These are phyloP conservation scores for Liriodendron chinense DNA, from an alignment of 164 flowering plant genomes.

Conservation along the genomic window DNA sequence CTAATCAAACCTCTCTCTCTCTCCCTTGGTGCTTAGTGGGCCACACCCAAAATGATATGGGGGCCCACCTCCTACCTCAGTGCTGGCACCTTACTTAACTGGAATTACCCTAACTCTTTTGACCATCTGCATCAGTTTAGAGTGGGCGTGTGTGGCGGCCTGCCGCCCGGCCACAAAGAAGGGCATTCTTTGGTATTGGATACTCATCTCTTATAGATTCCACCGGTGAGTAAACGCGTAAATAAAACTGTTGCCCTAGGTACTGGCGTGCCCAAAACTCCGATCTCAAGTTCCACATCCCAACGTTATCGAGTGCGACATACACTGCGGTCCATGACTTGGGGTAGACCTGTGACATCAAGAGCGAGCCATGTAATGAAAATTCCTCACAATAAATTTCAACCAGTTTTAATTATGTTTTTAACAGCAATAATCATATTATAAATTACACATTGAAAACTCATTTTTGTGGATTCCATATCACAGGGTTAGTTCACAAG, in stretches of 20 bases:
- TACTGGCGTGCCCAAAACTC: slow-evolving; percentile 78
- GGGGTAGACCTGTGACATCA: slow-evolving; percentile 73
- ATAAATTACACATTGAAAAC: no score
- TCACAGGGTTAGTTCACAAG: no score
- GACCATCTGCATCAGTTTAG: not conserved
- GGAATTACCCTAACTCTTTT: not conserved
- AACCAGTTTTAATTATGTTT: no score
- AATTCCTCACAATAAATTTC: no score
- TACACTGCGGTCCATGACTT: slow-evolving; percentile 81
- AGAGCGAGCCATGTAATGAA: not conserved
- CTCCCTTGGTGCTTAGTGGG: no score
- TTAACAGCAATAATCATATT: no score
- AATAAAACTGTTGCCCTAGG: slow-evolving; percentile 78
- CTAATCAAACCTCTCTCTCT: no score
- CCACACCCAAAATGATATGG: slow-evolving; percentile 5
- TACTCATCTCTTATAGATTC: slow-evolving; percentile 61
- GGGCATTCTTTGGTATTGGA: slow-evolving; percentile 66
- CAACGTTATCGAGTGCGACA: slow-evolving; percentile 70
- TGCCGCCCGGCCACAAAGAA: slow-evolving; percentile 64
- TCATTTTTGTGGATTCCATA: no score
- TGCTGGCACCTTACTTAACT: not conserved
- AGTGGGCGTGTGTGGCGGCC: slow-evolving; percentile 30
- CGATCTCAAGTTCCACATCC: slow-evolving; percentile 87
- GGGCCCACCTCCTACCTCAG: not conserved
- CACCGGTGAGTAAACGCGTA: slow-evolving; percentile 61